phyloP scores from a whole-genome alignment of 495 filamentous ascomycete species.

The Penicillium soppii region DNA sequence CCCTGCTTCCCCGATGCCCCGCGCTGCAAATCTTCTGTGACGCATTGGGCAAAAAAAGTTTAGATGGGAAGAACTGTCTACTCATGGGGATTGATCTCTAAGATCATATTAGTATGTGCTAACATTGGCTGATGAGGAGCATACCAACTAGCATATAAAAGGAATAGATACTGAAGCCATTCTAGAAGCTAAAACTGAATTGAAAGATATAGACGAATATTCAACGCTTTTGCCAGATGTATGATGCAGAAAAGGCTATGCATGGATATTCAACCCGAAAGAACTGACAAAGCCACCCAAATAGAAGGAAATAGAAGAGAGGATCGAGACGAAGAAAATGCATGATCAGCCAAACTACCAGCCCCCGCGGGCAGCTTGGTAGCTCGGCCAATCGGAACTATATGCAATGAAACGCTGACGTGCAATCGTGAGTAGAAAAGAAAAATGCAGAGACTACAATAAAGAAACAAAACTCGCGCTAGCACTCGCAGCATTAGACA shows the following conservation, averaged over 20 bases:
- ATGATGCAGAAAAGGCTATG: conserved; percentile 1
- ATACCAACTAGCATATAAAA: too few relatives aligned
- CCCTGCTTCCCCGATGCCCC: conserved; percentile 13
- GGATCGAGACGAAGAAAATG: too few relatives aligned
- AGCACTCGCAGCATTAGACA: background rate
- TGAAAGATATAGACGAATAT: too few relatives aligned
- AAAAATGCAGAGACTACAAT: background rate
- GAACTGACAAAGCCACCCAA: conserved; percentile 4
- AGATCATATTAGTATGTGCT: background rate
- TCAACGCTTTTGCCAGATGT: conserved; percentile 3
- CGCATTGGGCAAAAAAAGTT: background rate
- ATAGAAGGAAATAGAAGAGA: background rate
- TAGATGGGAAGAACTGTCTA: background rate
- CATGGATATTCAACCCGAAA: background rate
- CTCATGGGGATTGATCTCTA: background rate
- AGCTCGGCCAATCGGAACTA: conserved; percentile 1
- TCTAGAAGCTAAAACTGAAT: background rate
- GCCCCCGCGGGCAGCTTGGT: background rate
- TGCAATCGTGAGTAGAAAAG: conserved; percentile 6
- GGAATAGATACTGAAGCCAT: background rate
- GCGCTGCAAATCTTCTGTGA: background rate
- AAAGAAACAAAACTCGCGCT: background rate
- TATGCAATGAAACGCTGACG: conserved; percentile 23
- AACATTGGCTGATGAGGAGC: too few relatives aligned
- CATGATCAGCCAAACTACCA: background rate